These are phyloP conservation scores for Aspergillus vadensis DNA, from an alignment of 2,329 filamentous ascomycete genomes.

Conservation along the genomic window DNA sequence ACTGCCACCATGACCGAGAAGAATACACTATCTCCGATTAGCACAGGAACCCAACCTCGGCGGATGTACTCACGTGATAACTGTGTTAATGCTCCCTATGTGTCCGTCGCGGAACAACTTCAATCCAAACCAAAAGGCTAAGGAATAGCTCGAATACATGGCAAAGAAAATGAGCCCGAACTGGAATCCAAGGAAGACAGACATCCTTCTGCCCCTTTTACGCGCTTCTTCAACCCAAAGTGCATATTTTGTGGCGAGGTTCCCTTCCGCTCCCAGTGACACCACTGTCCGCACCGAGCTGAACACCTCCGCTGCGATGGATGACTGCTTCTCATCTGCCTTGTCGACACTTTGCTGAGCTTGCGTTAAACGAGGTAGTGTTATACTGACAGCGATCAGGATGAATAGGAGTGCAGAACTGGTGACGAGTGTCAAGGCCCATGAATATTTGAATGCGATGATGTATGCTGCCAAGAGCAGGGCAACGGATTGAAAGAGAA, in stretches of 20 bases:
- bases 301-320: constrained; percentile 47
- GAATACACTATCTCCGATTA: constrained; percentile 30
- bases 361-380: constrained; percentile 38
- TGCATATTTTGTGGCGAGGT: constrained; percentile 40
- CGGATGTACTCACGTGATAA: constrained; percentile 34
- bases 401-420: constrained; percentile 51
- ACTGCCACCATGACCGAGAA: constrained; percentile 38
- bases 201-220: constrained; percentile 32
- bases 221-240: constrained; percentile 41
- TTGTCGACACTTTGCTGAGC: constrained; percentile 39
- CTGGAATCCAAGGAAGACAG: constrained; percentile 34
- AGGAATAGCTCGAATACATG: constrained; percentile 39
- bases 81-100: constrained; percentile 37
- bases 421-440: constrained; percentile 55
- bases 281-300: constrained; percentile 48
- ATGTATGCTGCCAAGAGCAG: constrained; percentile 50
- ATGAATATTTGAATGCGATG: constrained; percentile 56
- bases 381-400: constrained; percentile 33
- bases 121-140: constrained; percentile 44
- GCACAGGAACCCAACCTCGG: neutral
- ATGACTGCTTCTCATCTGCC: constrained; percentile 40
- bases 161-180: constrained; percentile 39
- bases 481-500: constrained; percentile 46
- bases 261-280: constrained; percentile 45
- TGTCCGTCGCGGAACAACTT: constrained; percentile 38